Conservation (phyloP, 2,329 filamentous ascomycete genomes). For the Basipetospora chlamydospora region DNA sequence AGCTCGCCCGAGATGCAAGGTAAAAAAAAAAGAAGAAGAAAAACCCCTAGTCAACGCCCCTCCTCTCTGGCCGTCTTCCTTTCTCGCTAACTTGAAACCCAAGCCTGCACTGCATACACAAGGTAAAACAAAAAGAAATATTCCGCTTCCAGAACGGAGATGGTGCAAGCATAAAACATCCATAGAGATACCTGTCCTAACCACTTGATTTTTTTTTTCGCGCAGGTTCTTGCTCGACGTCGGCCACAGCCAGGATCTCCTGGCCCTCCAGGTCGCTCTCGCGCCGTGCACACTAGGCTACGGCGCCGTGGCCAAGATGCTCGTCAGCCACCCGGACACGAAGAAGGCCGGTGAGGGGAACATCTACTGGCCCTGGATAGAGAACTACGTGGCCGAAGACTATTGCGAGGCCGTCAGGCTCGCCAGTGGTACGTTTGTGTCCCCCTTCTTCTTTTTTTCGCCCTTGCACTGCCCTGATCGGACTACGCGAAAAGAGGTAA, state of each 20-base stretch:
- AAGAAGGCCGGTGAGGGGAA: constrained; percentile 41
- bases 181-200: constrained; percentile 11
- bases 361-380: constrained; percentile 79
- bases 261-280: constrained; percentile 72
- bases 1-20: constrained; percentile 43
- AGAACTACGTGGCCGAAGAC: constrained; percentile 73
- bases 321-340: constrained; percentile 49
- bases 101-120: constrained; percentile 69
- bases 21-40: neutral
- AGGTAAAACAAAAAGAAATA: too few relatives aligned
- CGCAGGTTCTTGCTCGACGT: constrained; percentile 72
- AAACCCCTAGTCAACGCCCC: too few relatives aligned
- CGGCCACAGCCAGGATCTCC: constrained; percentile 74
- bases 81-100: too few relatives aligned
- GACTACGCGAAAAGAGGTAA: constrained; percentile 2
- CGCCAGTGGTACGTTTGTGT: constrained; percentile 44
- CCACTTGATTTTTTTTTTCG: too few relatives aligned
- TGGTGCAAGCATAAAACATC: neutral
- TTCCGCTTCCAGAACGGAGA: too few relatives aligned
- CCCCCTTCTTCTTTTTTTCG: too few relatives aligned
- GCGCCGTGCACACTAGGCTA: constrained; percentile 88
- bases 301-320: constrained; percentile 57
- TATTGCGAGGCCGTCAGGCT: constrained; percentile 57
- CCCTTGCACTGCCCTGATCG: too few relatives aligned
- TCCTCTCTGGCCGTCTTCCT: too few relatives aligned